These are phyloP conservation scores for Trichoderma koningiopsis DNA, from an alignment of 2,329 filamentous ascomycete genomes.

Conservation along the genomic window DNA sequence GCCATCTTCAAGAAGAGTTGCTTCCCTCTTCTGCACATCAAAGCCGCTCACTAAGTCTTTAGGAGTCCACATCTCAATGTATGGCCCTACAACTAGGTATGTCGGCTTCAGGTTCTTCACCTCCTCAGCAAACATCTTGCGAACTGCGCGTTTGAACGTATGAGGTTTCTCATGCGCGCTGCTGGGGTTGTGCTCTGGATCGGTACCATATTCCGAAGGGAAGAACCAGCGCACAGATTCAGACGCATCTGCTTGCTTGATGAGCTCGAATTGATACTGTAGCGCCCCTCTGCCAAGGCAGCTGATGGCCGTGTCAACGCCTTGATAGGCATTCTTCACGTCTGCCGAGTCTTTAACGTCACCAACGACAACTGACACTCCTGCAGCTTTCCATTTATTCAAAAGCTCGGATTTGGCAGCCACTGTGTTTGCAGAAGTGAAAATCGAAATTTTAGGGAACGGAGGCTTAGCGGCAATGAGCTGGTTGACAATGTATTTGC, in stretches of 20 bases:
- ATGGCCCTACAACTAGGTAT: constrained; percentile 71
- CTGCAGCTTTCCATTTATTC: constrained; percentile 13
- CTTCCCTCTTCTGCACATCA: constrained; percentile 58
- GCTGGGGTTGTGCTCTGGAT: constrained; percentile 61
- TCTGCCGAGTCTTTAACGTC: constrained; percentile 43
- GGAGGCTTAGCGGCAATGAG: constrained; percentile 40
- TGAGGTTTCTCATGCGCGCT: constrained; percentile 66
- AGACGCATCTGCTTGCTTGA: constrained; percentile 59
- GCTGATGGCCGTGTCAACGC: constrained; percentile 66
- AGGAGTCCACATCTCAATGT: constrained; percentile 58
- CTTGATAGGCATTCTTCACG: constrained; percentile 61
- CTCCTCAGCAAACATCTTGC: constrained; percentile 59
- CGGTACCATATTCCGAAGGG: constrained; percentile 68
- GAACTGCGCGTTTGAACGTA: constrained; percentile 69
- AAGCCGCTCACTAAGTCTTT: constrained; percentile 53
- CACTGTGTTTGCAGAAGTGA: constrained; percentile 29
- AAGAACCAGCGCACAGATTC: constrained; percentile 63
- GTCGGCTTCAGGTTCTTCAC: constrained; percentile 60
- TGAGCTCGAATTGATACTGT: constrained; percentile 61
- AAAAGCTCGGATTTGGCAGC: constrained; percentile 10
- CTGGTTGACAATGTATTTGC: constrained; percentile 45
- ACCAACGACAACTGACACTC: constrained; percentile 33
- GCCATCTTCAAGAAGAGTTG: constrained; percentile 63
- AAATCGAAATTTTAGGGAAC: constrained; percentile 41
- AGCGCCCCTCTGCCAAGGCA: constrained; percentile 66